Base-by-base conservation (phyloP, 257 asterid genomes). In the Fraxinus excelsior region DNA sequence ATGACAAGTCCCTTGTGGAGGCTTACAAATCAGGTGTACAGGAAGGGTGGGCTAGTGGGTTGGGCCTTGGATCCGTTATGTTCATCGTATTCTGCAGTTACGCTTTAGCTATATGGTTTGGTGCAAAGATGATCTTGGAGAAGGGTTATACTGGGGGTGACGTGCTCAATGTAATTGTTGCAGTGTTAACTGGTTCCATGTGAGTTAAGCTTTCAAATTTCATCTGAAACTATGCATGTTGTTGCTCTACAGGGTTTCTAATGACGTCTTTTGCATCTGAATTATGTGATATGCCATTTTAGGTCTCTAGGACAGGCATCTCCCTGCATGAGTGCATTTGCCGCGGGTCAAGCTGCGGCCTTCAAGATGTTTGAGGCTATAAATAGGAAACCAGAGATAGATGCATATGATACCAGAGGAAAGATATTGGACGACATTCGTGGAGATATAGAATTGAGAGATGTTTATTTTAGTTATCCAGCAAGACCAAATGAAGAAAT, bases 281-380 rank as follows among this genome's bases (percentile, higher is more conserved):
- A 68, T 14, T 49, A 28, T 69, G 9, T 69, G 67, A 60, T 9
- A n/a, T 70, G 32, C 18, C 37, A 26, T 80, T 78, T 3, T 77
- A 91, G 96, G 86, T 87, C 94, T n/a, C 82, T 91, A 28, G 97
- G 97, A 56, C 90, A 91, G 83, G 91, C 88, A 53, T 85, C 97
- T 75, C 91, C 92, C 25, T 88, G 92, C 84, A 74, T 91, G 86
- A 81, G 80, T 14, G 92, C 94, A 64, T 88, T 91, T 75, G 87
- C 93, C 42, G 91, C 92, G 23, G 96, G 94, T 12, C 88, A 81
- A 80, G 88, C 96, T 40, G 96, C 94, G 19, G 94, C 90, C 18
- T 89, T 32, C 90, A 87, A 89, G 87, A 88, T 91, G 90, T 88
- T 91, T 53, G 88, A 91, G 82, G 86, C 94, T 18, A 88, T 91